Base-by-base conservation (phyloP, 1,284 basidiomycete species). In the Waitea zeae region DNA sequence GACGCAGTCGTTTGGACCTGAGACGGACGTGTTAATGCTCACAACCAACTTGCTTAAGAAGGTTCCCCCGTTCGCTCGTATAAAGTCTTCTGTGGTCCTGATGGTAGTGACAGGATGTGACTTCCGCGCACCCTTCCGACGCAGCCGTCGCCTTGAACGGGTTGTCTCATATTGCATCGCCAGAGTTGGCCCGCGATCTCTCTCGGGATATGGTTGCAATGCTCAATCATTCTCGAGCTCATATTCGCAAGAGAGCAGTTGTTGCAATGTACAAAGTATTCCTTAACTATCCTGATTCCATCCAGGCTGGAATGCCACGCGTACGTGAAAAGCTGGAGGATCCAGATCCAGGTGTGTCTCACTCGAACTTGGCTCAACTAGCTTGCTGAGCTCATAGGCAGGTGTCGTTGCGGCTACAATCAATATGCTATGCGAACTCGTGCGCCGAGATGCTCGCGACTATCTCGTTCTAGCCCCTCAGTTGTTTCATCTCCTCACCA, bases 31-130 rank as follows among this genome's bases (percentile, higher is more conserved):
- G 26, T 73, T 97, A 15, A 96, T 99, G 67, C 70, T 98, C 31
- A 95, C 93, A 0, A 96, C 95, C 6, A 99, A 99, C 56, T 64
- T 93, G 19, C 67, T 99, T 47, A 97, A 98, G 66, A 99, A 99
- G 71, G 90, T 87, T 40, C 40, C 69, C 48, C 30, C 12, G n/a
- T 26, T 14, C 12, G 5, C 19, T n/a, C 12, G 3, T 32, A 12
- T 19, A 20, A 17, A n/a, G 5, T 7, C 13, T 28, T 11, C 9
- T 20, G 13, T 17, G 7, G 20, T 5, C 17, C 9, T 33, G 31
- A 35, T 24, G 12, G 24, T 17, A 28, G n/a, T 12, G 41, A 41
- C 35, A 93, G 87, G 93, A 98, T 49, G 58, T 97, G 43, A 72
- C 72, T 38, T 83, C 88, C 52, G 57, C 58, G 53, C n/a, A n/a